A percentile compares a stretch with the other conserved stretches of the same genome.
phyloP scores from a whole-genome alignment of 2,329 filamentous ascomycete species.

The Alternaria sp. region DNA sequence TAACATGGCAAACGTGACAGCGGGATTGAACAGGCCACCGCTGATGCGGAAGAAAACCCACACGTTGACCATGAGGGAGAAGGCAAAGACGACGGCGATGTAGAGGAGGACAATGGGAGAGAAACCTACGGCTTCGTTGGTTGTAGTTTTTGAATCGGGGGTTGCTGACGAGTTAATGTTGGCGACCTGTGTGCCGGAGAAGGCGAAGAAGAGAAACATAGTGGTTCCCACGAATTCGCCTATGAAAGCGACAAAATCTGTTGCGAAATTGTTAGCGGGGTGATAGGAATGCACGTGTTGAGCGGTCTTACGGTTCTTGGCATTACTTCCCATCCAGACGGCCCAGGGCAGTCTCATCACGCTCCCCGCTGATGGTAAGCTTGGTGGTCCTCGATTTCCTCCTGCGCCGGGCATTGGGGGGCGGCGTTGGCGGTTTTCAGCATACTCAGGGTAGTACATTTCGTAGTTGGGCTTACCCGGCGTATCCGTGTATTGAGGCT shows the following conservation, averaged over 20 bases:
- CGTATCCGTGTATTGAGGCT: slow-evolving; percentile 32
- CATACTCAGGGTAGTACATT: slow-evolving; percentile 38
- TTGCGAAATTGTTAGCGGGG: slow-evolving; percentile 39
- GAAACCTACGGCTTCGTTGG: slow-evolving; percentile 56
- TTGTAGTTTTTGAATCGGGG: slow-evolving; percentile 51
- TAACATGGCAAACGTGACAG: slow-evolving; percentile 50
- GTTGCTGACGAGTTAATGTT: slow-evolving; percentile 58
- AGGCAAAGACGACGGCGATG: slow-evolving; percentile 49
- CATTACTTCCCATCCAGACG: slow-evolving; percentile 50
- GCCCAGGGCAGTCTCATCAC: slow-evolving; percentile 47
- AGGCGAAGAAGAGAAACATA: slow-evolving; percentile 58
- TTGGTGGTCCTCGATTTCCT: slow-evolving; percentile 33
- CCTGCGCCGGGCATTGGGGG: slow-evolving; percentile 16
- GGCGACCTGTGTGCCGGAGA: slow-evolving; percentile 57
- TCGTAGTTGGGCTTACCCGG: slow-evolving; percentile 32
- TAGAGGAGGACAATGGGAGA: slow-evolving; percentile 55
- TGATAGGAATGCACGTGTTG: neutral
- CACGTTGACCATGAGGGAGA: slow-evolving; percentile 52
- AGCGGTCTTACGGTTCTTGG: slow-evolving; percentile 46
- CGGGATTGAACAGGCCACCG: slow-evolving; percentile 44
- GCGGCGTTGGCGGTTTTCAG: slow-evolving; percentile 27
- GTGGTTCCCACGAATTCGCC: slow-evolving; percentile 59
- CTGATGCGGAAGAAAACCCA: slow-evolving; percentile 53
- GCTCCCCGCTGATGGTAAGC: slow-evolving; percentile 47
- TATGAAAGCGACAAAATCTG: slow-evolving; percentile 56